Conservation (phyloP, 306 rosid genomes). For the Quercus engelmannii region DNA sequence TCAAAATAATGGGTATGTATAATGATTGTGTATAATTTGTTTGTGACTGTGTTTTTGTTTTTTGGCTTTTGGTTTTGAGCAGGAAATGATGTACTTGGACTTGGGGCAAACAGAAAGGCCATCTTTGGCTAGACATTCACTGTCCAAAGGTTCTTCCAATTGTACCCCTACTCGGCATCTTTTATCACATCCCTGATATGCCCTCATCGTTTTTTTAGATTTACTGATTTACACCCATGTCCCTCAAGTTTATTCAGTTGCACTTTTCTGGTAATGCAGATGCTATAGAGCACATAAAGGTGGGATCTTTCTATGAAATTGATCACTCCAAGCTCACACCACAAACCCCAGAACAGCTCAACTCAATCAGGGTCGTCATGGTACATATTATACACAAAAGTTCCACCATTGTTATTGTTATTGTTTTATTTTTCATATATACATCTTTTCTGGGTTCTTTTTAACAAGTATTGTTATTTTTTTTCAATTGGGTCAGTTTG, state of each 20-base stretch:
- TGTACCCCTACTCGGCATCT: conserved; percentile 27
- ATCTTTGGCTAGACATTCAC: conserved; percentile 45
- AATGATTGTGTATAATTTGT: not conserved
- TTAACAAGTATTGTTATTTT: not conserved
- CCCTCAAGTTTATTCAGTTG: not conserved
- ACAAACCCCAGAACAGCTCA: conserved; percentile 52
- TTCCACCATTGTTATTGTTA: not conserved
- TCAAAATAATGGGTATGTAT: not conserved
- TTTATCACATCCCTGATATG: not conserved
- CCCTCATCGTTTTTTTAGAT: not conserved
- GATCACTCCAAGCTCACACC: conserved; percentile 58
- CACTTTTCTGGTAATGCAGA: conserved; percentile 26
- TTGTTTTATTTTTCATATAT: not conserved
- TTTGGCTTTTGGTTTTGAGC: not conserved
- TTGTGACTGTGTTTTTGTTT: not conserved
- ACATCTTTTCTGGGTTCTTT: not conserved
- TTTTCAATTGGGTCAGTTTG: not conserved
- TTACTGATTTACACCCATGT: not conserved
- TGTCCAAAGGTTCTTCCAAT: conserved; percentile 33
- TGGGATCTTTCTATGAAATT: conserved; percentile 64
- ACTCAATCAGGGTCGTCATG: conserved; percentile 59
- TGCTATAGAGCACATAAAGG: conserved; percentile 35
- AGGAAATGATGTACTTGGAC: conserved; percentile 45
- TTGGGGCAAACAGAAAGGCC: conserved; percentile 24
- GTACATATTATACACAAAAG: conserved; percentile 21